Conservation (phyloP, 2,329 filamentous ascomycete genomes). For the Mollisia scopiformis region DNA sequence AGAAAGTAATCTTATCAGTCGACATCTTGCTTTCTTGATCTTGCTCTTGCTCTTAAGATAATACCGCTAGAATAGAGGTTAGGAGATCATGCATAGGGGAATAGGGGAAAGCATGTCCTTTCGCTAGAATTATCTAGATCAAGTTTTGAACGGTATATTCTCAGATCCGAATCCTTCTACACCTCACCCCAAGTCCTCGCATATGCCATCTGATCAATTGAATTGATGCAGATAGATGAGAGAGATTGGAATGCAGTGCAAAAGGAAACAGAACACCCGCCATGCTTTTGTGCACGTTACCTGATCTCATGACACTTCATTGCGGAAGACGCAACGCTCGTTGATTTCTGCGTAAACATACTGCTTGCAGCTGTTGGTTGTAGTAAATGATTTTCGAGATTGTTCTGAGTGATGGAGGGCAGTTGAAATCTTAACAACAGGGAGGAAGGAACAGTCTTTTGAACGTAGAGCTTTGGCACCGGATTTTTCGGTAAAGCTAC, state of each 20-base stretch:
- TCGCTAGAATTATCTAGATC: conserved; percentile 88
- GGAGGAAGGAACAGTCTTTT: neutral
- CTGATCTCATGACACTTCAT: conserved; percentile 24
- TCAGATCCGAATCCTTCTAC: conserved; percentile 56
- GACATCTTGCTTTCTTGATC: conserved; percentile 55
- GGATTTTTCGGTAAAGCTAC: neutral
- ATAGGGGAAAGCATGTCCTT: conserved; percentile 73
- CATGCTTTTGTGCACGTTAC: conserved; percentile 31
- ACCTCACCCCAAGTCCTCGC: neutral
- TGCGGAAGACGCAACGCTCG: conserved; percentile 15
- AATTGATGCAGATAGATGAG: neutral
- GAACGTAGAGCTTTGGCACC: neutral
- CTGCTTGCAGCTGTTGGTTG: too few relatives aligned
- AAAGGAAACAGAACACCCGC: conserved; percentile 28
- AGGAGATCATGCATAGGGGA: conserved; percentile 41
- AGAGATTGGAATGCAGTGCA: neutral
- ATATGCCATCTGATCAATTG: conserved; percentile 1
- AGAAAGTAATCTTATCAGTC: conserved; percentile 83
- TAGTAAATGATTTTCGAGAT: neutral
- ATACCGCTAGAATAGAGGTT: conserved; percentile 43
- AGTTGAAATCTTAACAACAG: too few relatives aligned
- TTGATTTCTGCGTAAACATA: conserved; percentile 18
- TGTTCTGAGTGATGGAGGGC: too few relatives aligned
- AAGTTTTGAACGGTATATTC: conserved; percentile 79
- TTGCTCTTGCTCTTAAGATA: neutral